Evolutionary conservation across 1,284 basidiomycete species (phyloP).

Genomic region (Tylopilus orsonianus): DNA sequence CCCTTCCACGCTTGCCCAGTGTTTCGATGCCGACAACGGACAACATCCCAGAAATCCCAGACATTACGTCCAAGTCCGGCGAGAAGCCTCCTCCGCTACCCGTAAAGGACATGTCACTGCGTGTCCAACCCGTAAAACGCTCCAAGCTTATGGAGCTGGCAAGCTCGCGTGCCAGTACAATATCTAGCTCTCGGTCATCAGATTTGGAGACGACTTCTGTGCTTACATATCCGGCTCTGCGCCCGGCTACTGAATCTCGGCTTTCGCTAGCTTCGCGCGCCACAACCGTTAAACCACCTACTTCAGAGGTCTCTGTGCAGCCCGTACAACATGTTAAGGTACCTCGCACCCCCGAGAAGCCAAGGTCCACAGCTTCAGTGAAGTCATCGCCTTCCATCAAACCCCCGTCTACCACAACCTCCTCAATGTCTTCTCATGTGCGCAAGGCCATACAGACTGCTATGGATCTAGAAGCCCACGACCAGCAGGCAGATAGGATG

Average conservation of each 20-base stretch:
- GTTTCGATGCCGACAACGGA: slow-evolving; percentile 46
- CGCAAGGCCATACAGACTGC: slow-evolving; percentile 60
- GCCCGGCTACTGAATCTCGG: slow-evolving; percentile 59
- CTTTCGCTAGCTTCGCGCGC: slow-evolving; percentile 37
- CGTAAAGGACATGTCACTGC: slow-evolving; percentile 23
- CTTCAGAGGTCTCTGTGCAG: slow-evolving; percentile 23
- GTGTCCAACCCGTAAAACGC: slow-evolving; percentile 36
- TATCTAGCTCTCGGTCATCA: slow-evolving; percentile 43
- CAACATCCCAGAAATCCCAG: slow-evolving; percentile 56
- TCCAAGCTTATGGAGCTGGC: slow-evolving; percentile 66
- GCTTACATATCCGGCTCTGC: slow-evolving; percentile 64
- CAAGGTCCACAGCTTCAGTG: slow-evolving; percentile 17
- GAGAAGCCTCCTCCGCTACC: slow-evolving; percentile 28
- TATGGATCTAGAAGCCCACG: slow-evolving; percentile 44
- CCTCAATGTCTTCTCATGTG: slow-evolving; percentile 57
- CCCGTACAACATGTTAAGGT: slow-evolving; percentile 10
- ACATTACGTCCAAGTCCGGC: slow-evolving; percentile 49
- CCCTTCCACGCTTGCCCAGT: slow-evolving; percentile 40
- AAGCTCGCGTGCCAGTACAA: slow-evolving; percentile 51
- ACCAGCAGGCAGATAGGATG: slow-evolving; percentile 16
- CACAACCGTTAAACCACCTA: slow-evolving; percentile 14
- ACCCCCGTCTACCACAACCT: slow-evolving; percentile 35
- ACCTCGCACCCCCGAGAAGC: slow-evolving; percentile 18
- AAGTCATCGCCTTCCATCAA: slow-evolving; percentile 23
- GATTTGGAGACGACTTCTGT: slow-evolving; percentile 50